phyloP scores from a whole-genome alignment of 176 grass and related monocot genomes.

The Melocanna baccifera region DNA sequence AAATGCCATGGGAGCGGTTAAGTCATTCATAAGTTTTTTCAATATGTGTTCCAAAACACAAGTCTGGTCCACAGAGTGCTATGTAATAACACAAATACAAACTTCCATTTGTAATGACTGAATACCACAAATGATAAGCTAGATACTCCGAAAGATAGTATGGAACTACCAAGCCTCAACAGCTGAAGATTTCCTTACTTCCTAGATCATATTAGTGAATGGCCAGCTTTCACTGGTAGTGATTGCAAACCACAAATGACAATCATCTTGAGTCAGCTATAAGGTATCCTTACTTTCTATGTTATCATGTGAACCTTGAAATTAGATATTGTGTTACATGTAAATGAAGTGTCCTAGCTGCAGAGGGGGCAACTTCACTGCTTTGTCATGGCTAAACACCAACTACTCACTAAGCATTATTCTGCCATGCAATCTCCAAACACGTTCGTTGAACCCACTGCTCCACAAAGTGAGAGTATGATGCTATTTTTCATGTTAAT shows the following conservation, averaged over 20 bases:
- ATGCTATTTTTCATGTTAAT: neutral
- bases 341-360: neutral
- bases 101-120: neutral
- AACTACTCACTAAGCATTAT: neutral
- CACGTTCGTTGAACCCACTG: neutral
- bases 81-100: neutral
- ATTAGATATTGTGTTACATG: neutral
- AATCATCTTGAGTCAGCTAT: neutral
- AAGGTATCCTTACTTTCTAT: neutral
- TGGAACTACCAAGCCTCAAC: neutral
- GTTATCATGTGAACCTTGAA: neutral
- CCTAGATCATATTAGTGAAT: too few relatives aligned
- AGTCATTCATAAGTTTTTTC: neutral
- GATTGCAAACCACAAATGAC: neutral
- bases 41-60: constrained; percentile 7
- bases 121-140: neutral
- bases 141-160: neutral
- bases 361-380: neutral
- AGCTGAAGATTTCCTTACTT: neutral
- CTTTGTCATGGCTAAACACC: neutral
- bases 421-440: neutral
- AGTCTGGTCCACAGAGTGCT: neutral
- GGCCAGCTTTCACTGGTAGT: neutral
- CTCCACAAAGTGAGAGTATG: neutral
- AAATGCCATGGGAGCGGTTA: neutral